phyloP scores from a whole-genome alignment of 2,329 filamentous ascomycete species.

The Camptophora hylomeconis region DNA sequence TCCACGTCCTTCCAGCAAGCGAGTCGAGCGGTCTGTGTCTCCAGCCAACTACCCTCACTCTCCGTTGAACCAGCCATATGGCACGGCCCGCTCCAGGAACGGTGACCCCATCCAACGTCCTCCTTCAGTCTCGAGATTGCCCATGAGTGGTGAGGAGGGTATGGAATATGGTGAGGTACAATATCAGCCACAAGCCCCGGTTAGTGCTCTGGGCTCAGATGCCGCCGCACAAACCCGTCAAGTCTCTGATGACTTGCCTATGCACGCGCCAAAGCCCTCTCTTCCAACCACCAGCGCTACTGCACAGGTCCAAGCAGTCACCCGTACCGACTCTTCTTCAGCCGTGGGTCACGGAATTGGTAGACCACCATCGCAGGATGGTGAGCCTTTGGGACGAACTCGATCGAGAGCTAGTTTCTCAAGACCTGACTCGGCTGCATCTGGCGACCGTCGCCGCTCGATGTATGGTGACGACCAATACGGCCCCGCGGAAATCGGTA shows the following conservation, averaged over 20 bases:
- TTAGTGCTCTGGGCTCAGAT: slow-evolving; percentile 16
- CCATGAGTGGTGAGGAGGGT: slow-evolving; percentile 79
- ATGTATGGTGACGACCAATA: slow-evolving; percentile 55
- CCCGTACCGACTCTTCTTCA: slow-evolving; percentile 78
- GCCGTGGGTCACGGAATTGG: slow-evolving; percentile 78
- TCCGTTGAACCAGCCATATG: slow-evolving; percentile 58
- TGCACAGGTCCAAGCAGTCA: slow-evolving; percentile 69
- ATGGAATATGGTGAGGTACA: slow-evolving; percentile 64
- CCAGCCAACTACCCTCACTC: slow-evolving; percentile 72
- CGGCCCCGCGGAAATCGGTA: slow-evolving; percentile 83
- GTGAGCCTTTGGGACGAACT: slow-evolving; percentile 38
- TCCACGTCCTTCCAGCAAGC: slow-evolving; percentile 56
- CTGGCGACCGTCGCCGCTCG: slow-evolving; percentile 37
- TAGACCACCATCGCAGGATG: slow-evolving; percentile 39
- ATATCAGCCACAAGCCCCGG: slow-evolving; percentile 30
- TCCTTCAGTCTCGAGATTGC: slow-evolving; percentile 60
- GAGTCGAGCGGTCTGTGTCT: slow-evolving; percentile 60
- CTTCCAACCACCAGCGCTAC: slow-evolving; percentile 70
- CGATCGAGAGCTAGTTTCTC: slow-evolving; percentile 51
- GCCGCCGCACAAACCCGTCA: slow-evolving; percentile 63
- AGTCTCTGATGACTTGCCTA: slow-evolving; percentile 66
- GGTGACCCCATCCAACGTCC: slow-evolving; percentile 41
- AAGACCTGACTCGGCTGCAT: slow-evolving; percentile 32
- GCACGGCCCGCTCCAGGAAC: slow-evolving; percentile 4
- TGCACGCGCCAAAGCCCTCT: slow-evolving; percentile 81